Percentiles rank a stretch among this genome's conserved stretches.
Conservation (phyloP, 129 eudicot genomes). For the Lonicera japonica region DNA sequence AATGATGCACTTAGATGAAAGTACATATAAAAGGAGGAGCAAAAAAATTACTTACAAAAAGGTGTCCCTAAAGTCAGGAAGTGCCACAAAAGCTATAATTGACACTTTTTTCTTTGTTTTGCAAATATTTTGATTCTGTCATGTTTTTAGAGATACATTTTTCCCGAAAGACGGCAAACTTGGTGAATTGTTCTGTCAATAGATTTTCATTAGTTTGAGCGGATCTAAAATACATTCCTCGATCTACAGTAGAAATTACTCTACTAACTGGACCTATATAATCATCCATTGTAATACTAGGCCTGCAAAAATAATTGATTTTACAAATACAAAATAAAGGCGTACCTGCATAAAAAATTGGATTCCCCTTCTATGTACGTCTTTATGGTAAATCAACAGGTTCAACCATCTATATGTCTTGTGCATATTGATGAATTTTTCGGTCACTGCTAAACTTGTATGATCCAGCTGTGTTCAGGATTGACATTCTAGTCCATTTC, state of each 20-base stretch:
- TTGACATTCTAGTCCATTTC: conserved; percentile 77
- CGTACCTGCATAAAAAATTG: conserved; percentile 17
- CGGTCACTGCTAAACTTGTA: conserved; percentile 70
- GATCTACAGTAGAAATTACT: neutral
- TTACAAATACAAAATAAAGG: neutral
- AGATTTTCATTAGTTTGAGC: too few species aligned
- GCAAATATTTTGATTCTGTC: too few species aligned
- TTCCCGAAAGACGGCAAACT: too few species aligned
- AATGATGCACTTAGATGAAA: too few species aligned
- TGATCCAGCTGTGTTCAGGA: conserved; percentile 67
- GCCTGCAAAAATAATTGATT: neutral
- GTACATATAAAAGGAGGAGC: too few species aligned
- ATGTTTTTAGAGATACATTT: too few species aligned
- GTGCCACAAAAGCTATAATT: too few species aligned
- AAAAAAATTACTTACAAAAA: too few species aligned
- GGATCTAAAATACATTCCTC: too few species aligned
- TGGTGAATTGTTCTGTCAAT: too few species aligned
- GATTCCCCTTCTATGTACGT: conserved; percentile 13
- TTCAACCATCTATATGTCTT: conserved; percentile 57
- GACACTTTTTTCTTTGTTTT: too few species aligned
- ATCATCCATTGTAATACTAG: neutral
- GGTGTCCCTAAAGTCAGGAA: too few species aligned
- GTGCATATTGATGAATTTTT: conserved; percentile 61
- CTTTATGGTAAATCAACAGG: conserved; percentile 34
- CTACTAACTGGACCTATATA: neutral